Base-by-base conservation (phyloP, 345 rosid species). In the Physaria fendleri region DNA sequence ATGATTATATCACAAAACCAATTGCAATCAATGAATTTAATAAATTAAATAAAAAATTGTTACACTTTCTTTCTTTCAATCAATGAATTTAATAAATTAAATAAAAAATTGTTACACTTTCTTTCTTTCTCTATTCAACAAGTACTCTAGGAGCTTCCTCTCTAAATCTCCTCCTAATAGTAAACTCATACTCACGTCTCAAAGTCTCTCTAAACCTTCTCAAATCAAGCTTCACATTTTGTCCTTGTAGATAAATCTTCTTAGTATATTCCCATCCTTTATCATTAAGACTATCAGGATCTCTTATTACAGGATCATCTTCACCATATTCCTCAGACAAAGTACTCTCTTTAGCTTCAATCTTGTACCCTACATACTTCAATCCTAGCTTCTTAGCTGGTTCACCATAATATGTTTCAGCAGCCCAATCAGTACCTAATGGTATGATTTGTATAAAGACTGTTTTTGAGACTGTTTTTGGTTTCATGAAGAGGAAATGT, bases 241-340 rank as follows among this genome's bases (percentile, higher is more conserved):
- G 96, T 62, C 78, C 68, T 11, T 80, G 86, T 12, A 88, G 82
- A 77, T 88, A 88, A 21, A 83, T 80, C 51, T 73, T 59, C 77
- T 88, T 88, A 0, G 96, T 88, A 77, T 74, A 81, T 47, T 88
- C 77, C 94, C 96, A 88, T 44, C 96, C 94, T 69, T 76, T 88
- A 1, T 61, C 37, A 12, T 62, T 66, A 57, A 88, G 77, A 34
- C 90, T 80, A 5, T 69, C 46, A 0, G 94, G 96, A 53, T 88
- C 83, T 52, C 50, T 44, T 35, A 88, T 86, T 40, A 88, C 55
- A 4, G 94, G 84, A 67, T 85, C 90, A 33, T 74, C 64, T 65
- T 66, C 71, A 7, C 77, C 79, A 33, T 85, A 85, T 28, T 75
- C 66, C 2, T 64, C 81, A 32, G 76, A 85, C 64, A 88, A 68